These are phyloP conservation scores for Rhynchosporium secalis DNA, from an alignment of 2,329 filamentous ascomycete species.

Conservation along the genomic window DNA sequence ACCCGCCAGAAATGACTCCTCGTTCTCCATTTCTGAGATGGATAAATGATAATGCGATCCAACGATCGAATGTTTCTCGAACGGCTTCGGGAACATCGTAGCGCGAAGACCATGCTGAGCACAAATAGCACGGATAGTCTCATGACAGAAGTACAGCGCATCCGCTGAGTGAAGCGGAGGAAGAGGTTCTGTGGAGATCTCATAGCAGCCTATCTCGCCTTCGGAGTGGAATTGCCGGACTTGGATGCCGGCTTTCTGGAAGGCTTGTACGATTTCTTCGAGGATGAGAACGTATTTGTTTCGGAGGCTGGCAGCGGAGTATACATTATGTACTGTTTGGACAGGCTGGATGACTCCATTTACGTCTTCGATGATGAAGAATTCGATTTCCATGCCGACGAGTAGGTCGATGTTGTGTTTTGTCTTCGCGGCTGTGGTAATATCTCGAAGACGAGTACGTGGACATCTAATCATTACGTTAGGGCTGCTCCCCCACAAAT, in stretches of 20 bases:
- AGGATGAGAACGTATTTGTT: conserved; percentile 59
- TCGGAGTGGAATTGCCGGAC: conserved; percentile 70
- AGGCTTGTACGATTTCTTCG: conserved; percentile 61
- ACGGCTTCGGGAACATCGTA: conserved; percentile 73
- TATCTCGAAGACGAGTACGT: conserved; percentile 57
- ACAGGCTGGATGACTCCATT: conserved; percentile 37
- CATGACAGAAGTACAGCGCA: conserved; percentile 66
- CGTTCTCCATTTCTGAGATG: conserved; percentile 51
- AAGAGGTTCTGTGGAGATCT: conserved; percentile 66
- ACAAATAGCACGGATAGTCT: conserved; percentile 65
- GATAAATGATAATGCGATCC: conserved; percentile 71
- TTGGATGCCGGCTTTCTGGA: conserved; percentile 62
- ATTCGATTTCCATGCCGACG: conserved; percentile 78
- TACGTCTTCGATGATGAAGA: conserved; percentile 58
- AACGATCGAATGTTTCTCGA: conserved; percentile 56
- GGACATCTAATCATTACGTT: conserved; percentile 53
- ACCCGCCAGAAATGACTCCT: conserved; percentile 69
- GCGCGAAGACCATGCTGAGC: conserved; percentile 62
- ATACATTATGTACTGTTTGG: conserved; percentile 45
- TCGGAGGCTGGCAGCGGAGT: conserved; percentile 63
- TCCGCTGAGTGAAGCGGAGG: conserved; percentile 69
- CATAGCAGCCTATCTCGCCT: conserved; percentile 71
- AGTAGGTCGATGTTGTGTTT: conserved; percentile 56
- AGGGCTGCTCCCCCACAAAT: too few species aligned
- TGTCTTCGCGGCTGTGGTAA: conserved; percentile 51